These are phyloP conservation scores for Microsporum audouinii DNA, from an alignment of 2,329 filamentous ascomycete genomes.

Conservation along the genomic window DNA sequence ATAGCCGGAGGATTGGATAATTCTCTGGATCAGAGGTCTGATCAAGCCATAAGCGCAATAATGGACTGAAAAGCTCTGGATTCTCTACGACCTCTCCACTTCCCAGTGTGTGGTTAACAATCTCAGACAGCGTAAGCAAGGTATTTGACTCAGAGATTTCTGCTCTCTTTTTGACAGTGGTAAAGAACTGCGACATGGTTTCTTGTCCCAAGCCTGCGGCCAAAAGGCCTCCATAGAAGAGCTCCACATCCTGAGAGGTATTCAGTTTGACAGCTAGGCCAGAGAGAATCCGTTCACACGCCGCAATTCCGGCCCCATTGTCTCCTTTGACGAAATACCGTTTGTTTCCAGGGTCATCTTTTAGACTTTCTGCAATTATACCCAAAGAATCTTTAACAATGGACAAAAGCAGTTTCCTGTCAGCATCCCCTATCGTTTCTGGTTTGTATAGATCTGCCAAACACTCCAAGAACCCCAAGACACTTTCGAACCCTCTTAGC, in stretches of 20 bases:
- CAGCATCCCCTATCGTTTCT: slow-evolving; percentile 46
- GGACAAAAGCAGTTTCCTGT: slow-evolving; percentile 56
- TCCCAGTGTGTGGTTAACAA: slow-evolving; percentile 29
- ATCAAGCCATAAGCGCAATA: slow-evolving; percentile 43
- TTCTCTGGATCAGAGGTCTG: slow-evolving; percentile 45
- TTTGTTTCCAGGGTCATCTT: slow-evolving; percentile 71
- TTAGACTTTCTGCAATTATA: slow-evolving; percentile 63
- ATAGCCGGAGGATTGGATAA: slow-evolving; percentile 33
- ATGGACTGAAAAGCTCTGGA: slow-evolving; percentile 28
- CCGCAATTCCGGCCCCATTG: slow-evolving; percentile 65
- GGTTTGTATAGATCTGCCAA: slow-evolving; percentile 64
- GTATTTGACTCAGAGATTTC: slow-evolving; percentile 10
- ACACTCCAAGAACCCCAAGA: slow-evolving; percentile 57
- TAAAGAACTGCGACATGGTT: slow-evolving; percentile 57
- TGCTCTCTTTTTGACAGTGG: slow-evolving; percentile 26
- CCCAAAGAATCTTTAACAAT: slow-evolving; percentile 47
- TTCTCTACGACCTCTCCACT: slow-evolving; percentile 34
- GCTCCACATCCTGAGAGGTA: slow-evolving; percentile 39
- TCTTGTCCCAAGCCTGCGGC: slow-evolving; percentile 72
- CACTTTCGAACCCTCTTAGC: slow-evolving; percentile 62
- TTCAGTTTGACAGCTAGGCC: slow-evolving; percentile 51
- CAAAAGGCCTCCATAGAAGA: slow-evolving; percentile 72
- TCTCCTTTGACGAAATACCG: slow-evolving; percentile 73
- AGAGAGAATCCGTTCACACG: slow-evolving; percentile 58
- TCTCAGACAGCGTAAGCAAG: slow-evolving; percentile 12